These are phyloP conservation scores for Rhodosorus marinus DNA, from an alignment of 23 red algal genomes.

Conservation along the genomic window DNA sequence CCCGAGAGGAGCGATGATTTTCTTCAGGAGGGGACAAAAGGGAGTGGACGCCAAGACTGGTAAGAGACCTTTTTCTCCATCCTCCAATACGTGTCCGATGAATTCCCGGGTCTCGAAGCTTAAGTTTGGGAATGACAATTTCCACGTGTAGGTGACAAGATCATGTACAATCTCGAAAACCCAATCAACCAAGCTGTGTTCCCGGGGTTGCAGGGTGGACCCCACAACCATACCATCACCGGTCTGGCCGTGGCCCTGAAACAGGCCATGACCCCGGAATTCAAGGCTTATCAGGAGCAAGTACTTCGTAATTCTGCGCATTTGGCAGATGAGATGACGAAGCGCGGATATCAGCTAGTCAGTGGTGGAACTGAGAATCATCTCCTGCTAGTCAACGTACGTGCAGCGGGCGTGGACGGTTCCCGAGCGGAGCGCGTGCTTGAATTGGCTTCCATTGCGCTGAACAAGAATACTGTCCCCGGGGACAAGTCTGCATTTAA, in stretches of 20 bases:
- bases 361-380: constrained; percentile 94
- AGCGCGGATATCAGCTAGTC: constrained; percentile 55
- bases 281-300: constrained; percentile 68
- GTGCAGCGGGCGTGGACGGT: constrained; percentile 65
- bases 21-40: constrained; percentile 83
- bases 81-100: too few relatives aligned
- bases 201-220: constrained; percentile 92
- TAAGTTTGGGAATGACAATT: too few relatives aligned
- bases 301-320: constrained; percentile 70
- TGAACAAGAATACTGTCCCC: constrained; percentile 96
- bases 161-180: constrained; percentile 78
- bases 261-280: constrained; percentile 67
- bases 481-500: constrained; percentile 83
- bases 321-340: constrained; percentile 40
- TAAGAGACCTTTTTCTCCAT: too few relatives aligned
- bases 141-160: too few relatives aligned
- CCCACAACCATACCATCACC: constrained; percentile 99
- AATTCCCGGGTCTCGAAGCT: too few relatives aligned
- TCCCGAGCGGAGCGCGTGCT: constrained; percentile 80
- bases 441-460: constrained; percentile 65
- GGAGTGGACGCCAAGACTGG: constrained; percentile 53
- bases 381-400: constrained; percentile 75
- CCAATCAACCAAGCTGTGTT: constrained; percentile 97
- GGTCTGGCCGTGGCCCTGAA: constrained; percentile 96
- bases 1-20: constrained; percentile 89